phyloP scores from a whole-genome alignment of 176 grass and related monocot species.

The Echinochloa phyllopogon region DNA sequence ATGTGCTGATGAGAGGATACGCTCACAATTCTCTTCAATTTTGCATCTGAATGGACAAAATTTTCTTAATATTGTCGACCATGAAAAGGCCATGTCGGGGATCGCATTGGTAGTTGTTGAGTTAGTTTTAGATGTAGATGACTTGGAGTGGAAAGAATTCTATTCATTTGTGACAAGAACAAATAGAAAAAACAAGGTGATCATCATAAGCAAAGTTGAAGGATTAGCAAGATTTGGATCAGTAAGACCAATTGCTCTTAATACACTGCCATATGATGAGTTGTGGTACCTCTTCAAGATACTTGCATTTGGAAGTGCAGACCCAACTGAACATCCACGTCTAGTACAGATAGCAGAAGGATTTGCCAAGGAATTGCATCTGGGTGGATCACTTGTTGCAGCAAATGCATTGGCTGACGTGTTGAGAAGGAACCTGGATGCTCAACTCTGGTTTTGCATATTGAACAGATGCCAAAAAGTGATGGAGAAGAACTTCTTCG shows the following conservation, averaged over 20 bases:
- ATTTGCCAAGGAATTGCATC: background rate
- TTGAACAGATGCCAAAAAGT: constrained; percentile 1
- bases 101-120: background rate
- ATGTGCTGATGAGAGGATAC: constrained; percentile 14
- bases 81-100: background rate
- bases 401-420: constrained; percentile 18
- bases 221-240: constrained; percentile 11
- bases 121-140: constrained; percentile 6
- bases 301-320: constrained; percentile 1
- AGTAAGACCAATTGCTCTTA: background rate
- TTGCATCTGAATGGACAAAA: constrained; percentile 1
- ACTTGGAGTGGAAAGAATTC: background rate
- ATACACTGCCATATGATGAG: background rate
- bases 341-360: constrained; percentile 13
- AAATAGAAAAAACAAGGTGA: background rate
- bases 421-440: constrained; percentile 17
- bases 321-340: constrained; percentile 4
- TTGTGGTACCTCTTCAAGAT: constrained; percentile 27
- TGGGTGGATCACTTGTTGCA: background rate
- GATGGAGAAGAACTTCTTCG: background rate
- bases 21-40: background rate
- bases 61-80: background rate
- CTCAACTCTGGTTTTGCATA: constrained; percentile 25
- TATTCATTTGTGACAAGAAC: background rate
- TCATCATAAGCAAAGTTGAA: constrained; percentile 10